Evolutionary conservation across 192 early-diverging fungal species (phyloP).

Genomic region (Backusella morwellensis): DNA sequence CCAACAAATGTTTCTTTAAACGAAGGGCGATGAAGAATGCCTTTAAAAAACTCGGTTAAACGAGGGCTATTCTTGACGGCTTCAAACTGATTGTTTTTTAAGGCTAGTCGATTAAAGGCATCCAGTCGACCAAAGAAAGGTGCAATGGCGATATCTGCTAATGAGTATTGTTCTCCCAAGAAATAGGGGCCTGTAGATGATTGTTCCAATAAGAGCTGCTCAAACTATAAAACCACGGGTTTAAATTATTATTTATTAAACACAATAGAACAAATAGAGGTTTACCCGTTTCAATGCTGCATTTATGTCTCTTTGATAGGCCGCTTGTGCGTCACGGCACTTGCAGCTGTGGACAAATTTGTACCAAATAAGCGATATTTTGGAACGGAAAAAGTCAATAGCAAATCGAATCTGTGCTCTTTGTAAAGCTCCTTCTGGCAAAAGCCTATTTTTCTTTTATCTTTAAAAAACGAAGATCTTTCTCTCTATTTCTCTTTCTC

Average conservation of each 20-base stretch:
- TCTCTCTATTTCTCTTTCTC: background rate
- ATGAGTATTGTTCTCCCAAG: constrained; percentile 41
- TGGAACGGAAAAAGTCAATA: constrained; percentile 40
- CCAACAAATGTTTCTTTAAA: background rate
- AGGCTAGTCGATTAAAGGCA: background rate
- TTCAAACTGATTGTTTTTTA: constrained; percentile 2
- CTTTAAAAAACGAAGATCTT: background rate
- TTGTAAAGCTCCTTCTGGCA: constrained; percentile 42
- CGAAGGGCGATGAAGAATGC: background rate
- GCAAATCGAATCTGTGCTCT: constrained; percentile 42
- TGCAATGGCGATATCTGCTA: constrained; percentile 47
- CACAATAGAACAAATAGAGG: too few relatives aligned
- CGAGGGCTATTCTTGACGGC: constrained; percentile 3
- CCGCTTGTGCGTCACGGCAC: constrained; percentile 17
- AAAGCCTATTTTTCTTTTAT: constrained; percentile 26
- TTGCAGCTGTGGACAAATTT: constrained; percentile 24
- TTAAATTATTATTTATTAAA: too few relatives aligned
- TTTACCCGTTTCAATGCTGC: background rate
- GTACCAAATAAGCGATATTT: constrained; percentile 23
- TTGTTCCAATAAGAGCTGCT: too few relatives aligned
- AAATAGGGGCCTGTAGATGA: too few relatives aligned
- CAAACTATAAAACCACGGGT: background rate
- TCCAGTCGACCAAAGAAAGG: constrained; percentile 41
- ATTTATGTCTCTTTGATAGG: constrained; percentile 29
- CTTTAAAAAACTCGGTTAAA: constrained; percentile 7